Evolutionary conservation across 768 basidiomycete species (phyloP), one percentile per base, ranked within the genome.

Genomic region (Exidia glandulosa): DNA sequence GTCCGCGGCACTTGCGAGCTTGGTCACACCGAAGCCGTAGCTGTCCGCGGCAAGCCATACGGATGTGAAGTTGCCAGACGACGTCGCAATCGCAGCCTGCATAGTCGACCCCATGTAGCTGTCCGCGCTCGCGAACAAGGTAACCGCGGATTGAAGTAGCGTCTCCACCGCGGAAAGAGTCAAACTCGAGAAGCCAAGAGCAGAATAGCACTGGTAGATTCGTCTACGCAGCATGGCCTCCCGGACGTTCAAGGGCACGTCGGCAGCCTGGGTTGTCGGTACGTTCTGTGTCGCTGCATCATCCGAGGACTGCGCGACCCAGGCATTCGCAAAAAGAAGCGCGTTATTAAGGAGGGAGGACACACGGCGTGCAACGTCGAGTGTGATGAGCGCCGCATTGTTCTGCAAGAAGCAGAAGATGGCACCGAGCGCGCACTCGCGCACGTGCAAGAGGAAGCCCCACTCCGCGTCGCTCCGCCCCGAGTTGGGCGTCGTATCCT

Each of bases 21-120:
- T 87, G 2, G 91, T 90, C 2, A 96, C 85, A 0, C 95, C 95
- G 72, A 91, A 94, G 0, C 85, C 94, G 72, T 93, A 95, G 4
- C 92, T 90, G 70, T 98, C 95, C 2, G 80, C 77, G 59, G 82
- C 81, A 59, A 87, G 82, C 95, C 95, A 98, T 13, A 99, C 79
- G 14, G 81, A 83, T 2, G 84, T 85, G 71, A 96, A 94, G 0
- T 82, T 76, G 1, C 94, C 94, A 0, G 89, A 80, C 5, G 86
- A 90, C 0, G 90, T 86, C 0, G 89, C 88, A 63, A 97, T 95
- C 0, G 91, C 89, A 1, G 94, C 94, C 71, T 98, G 95, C 19
- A 96, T 82, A 0, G 86, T 83, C 2, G 90, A 91, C 1, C 90
- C 86, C 0, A 79, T 75, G 68, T 90, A 93, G 0, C 82, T 85